Base-by-base conservation (phyloP, 805 yeast species). In the Lipomyces yamanashiensis region DNA sequence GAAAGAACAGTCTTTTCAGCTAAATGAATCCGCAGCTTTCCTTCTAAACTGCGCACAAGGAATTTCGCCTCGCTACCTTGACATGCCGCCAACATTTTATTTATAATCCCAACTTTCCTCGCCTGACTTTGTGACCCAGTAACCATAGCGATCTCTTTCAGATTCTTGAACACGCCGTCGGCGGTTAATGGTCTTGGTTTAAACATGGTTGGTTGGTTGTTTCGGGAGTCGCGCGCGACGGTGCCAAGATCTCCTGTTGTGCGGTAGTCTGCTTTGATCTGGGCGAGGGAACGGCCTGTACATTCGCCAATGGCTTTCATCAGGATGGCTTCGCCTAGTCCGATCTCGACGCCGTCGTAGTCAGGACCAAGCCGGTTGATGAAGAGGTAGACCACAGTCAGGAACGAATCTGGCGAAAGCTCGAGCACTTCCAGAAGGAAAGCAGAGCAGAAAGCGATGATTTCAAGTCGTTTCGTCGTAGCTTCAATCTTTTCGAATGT, bases 1-100 rank as follows among this genome's bases (percentile, higher is more conserved):
- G 88, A 84, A 51, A 93, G 79, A 0, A 95, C 96, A 0, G 97
- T 88, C 73, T 93, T 93, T 70, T 93, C 98, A 0, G 98, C 98
- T 68, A 93, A 82, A 2, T 96, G 96, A 64, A 95, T 95, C 69
- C 99, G 82, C 66, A 95, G 78, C 70, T 93, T 95, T 0, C 98
- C 97, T 74, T 95, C 98, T 61, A 95, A 76, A 6, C 96, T 89
- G 69, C 99, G 82, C 66, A 95, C 89, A 66, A 95, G 79, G 72
- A 86, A 95, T 74, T 93, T 95, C 13, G 98, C 96, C 75, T 95
- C 99, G 47, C 84, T 80, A 7, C 90, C 89, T n/a, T 87, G 85
- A 72, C 97, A 90, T 0, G 96, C 89, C 0, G 97, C 88, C 55
- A 95, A 79, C 87, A 93, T 81, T 73, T 85, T 84, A 73, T 89